Evolutionary conservation across 225 moss, liverwort and hornwort species (phyloP).

Genomic region (Thuidium tamariscinum): DNA sequence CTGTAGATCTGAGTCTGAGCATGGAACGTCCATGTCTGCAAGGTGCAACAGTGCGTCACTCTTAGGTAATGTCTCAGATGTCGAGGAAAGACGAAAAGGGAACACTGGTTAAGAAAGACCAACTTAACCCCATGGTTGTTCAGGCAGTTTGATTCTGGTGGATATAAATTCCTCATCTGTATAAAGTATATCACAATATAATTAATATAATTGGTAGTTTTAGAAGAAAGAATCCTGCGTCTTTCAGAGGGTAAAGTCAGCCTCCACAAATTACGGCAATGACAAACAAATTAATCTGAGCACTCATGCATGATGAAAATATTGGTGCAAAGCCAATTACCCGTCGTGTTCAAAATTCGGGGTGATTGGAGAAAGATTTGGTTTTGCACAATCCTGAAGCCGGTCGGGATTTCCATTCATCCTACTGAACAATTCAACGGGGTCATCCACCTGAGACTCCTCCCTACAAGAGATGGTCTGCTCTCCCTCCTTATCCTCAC

Average conservation of each 20-base stretch:
- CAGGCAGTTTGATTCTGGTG: neutral
- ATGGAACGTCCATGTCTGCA: slow-evolving; percentile 59
- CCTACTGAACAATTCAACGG: slow-evolving; percentile 40
- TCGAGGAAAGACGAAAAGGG: neutral
- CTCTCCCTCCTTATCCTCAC: slow-evolving; percentile 46
- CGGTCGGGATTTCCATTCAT: slow-evolving; percentile 39
- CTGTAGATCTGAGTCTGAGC: slow-evolving; percentile 49
- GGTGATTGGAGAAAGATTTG: slow-evolving; percentile 64
- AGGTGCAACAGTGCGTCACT: neutral
- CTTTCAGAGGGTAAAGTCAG: neutral
- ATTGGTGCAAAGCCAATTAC: slow-evolving; percentile 5
- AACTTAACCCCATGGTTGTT: neutral
- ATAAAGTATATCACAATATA: neutral
- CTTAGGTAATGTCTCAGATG: neutral
- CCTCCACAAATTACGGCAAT: neutral
- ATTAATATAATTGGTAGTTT: neutral
- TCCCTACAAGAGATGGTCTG: slow-evolving; percentile 28
- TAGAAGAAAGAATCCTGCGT: neutral
- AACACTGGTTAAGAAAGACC: neutral
- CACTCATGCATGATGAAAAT: neutral
- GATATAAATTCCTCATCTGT: neutral
- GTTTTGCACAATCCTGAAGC: slow-evolving; percentile 33
- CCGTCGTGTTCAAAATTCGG: slow-evolving; percentile 69
- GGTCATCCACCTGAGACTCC: slow-evolving; percentile 32
- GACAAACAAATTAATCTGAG: neutral